Percentiles rank a stretch among this genome's conserved stretches.
Evolutionary conservation across 2,329 filamentous ascomycete genomes (phyloP).

Genomic region (Albifimbria verrucaria): DNA sequence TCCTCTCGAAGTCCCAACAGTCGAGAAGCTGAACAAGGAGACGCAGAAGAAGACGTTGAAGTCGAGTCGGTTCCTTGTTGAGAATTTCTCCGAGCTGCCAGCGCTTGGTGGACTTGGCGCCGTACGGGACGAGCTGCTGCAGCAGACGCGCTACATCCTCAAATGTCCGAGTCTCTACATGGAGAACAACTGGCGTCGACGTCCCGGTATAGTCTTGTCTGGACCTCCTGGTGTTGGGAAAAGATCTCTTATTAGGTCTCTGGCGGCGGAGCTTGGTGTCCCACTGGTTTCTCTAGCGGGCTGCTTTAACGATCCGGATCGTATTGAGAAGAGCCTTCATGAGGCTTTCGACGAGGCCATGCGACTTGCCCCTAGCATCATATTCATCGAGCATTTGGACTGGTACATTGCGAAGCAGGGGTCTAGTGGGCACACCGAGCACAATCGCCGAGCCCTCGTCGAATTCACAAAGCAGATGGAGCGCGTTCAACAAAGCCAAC

Average conservation of each 20-base stretch:
- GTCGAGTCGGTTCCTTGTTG: conserved; percentile 25
- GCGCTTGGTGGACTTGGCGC: conserved; percentile 28
- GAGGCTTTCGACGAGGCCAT: conserved; percentile 71
- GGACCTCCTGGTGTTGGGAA: conserved; percentile 81
- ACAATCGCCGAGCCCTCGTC: conserved; percentile 82
- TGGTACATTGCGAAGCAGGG: conserved; percentile 72
- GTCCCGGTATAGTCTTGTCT: conserved; percentile 65
- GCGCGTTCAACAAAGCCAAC: conserved; percentile 68
- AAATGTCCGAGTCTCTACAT: conserved; percentile 17
- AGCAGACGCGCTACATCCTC: conserved; percentile 11
- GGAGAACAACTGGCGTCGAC: conserved; percentile 9
- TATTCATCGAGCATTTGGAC: conserved; percentile 93
- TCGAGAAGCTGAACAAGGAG: conserved; percentile 23
- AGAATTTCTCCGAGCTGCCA: conserved; percentile 16
- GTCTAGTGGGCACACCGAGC: conserved; percentile 79
- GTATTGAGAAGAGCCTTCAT: conserved; percentile 33
- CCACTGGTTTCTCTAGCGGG: conserved; percentile 61
- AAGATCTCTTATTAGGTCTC: conserved; percentile 70
- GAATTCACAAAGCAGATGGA: conserved; percentile 87
- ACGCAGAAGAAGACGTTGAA: conserved; percentile 26
- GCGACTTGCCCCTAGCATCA: conserved; percentile 77
- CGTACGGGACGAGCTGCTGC: conserved; percentile 16
- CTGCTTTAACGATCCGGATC: conserved; percentile 35
- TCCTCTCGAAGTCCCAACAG: neutral
- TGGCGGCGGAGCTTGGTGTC: conserved; percentile 68